Percentiles rank a stretch among this genome's conserved stretches.
Evolutionary conservation across 805 yeast species (phyloP).

Genomic region (Kluyveromyces starmeri): DNA sequence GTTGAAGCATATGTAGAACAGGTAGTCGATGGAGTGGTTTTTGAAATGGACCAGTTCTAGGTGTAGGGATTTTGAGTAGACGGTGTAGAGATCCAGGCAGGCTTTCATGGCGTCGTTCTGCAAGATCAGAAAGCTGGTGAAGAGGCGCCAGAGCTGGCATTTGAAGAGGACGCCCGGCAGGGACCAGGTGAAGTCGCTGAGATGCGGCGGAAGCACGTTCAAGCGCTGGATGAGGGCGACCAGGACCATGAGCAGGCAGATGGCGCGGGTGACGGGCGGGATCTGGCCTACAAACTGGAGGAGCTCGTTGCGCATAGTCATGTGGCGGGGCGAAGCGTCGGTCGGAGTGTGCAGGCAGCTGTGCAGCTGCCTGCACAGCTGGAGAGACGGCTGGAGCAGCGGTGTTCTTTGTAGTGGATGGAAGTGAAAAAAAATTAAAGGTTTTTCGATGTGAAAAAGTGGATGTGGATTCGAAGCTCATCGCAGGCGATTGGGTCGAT

Average conservation of each 20-base stretch:
- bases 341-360: background rate
- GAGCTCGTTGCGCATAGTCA: conserved; percentile 4
- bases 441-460: too few species aligned
- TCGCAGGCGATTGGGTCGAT: too few species aligned
- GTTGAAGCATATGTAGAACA: conserved; percentile 20
- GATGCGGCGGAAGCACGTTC: conserved; percentile 21
- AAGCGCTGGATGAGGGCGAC: conserved; percentile 35
- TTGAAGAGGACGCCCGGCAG: conserved; percentile 6
- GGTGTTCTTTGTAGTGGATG: too few species aligned
- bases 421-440: too few species aligned
- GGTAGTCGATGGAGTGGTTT: conserved; percentile 17
- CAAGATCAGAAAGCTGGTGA: conserved; percentile 21
- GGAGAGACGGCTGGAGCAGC: too few species aligned
- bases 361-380: too few species aligned
- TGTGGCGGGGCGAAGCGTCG: background rate
- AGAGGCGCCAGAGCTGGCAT: conserved; percentile 24
- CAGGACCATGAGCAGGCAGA: conserved; percentile 40
- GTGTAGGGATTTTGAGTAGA: conserved; percentile 21
- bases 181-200: conserved; percentile 5
- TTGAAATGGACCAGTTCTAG: conserved; percentile 18
- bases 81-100: conserved; percentile 19
- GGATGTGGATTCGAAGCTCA: too few species aligned
- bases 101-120: conserved; percentile 20
- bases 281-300: conserved; percentile 22
- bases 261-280: conserved; percentile 55